Conservation (phyloP, 257 asterid genomes). For the Echium plantagineum region DNA sequence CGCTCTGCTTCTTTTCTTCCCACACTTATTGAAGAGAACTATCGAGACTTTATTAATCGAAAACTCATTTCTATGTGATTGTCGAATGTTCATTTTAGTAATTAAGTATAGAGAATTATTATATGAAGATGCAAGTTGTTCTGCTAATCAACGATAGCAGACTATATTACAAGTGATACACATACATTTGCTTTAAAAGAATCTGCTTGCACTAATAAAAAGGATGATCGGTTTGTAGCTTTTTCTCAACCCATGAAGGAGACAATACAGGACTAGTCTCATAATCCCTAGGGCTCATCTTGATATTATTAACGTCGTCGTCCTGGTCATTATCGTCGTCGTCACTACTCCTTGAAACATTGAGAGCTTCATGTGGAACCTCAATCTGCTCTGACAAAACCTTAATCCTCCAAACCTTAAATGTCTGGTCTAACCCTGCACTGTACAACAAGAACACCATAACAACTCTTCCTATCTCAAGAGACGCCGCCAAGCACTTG, state of each 20-base stretch:
- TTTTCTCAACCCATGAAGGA: slow-evolving; percentile 94
- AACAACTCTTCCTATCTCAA: slow-evolving; percentile 68
- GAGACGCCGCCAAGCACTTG: slow-evolving; percentile 53
- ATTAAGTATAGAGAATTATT: too few relatives aligned
- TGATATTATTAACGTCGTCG: too few relatives aligned
- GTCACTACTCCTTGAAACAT: background rate
- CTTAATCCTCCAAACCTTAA: slow-evolving; percentile 89
- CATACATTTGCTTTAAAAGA: too few relatives aligned
- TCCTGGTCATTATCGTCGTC: background rate
- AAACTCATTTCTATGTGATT: too few relatives aligned
- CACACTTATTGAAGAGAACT: too few relatives aligned
- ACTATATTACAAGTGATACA: too few relatives aligned
- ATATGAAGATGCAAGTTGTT: too few relatives aligned
- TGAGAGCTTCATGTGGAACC: background rate
- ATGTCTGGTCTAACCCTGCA: slow-evolving; percentile 74
- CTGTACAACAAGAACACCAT: slow-evolving; percentile 71
- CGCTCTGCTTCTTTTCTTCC: too few relatives aligned
- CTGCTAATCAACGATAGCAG: too few relatives aligned
- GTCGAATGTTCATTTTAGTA: too few relatives aligned
- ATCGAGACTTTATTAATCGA: too few relatives aligned
- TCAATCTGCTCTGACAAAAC: slow-evolving; percentile 53
- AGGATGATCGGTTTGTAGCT: slow-evolving; percentile 44
- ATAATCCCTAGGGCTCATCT: slow-evolving; percentile 12
- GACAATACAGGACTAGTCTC: slow-evolving; percentile 59
- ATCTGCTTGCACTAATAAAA: slow-evolving; percentile 22